Percentiles rank a stretch among this genome's conserved stretches.
Evolutionary conservation across 78 protist species (phyloP).

Genomic region (Dictyostelium firmibasis): DNA sequence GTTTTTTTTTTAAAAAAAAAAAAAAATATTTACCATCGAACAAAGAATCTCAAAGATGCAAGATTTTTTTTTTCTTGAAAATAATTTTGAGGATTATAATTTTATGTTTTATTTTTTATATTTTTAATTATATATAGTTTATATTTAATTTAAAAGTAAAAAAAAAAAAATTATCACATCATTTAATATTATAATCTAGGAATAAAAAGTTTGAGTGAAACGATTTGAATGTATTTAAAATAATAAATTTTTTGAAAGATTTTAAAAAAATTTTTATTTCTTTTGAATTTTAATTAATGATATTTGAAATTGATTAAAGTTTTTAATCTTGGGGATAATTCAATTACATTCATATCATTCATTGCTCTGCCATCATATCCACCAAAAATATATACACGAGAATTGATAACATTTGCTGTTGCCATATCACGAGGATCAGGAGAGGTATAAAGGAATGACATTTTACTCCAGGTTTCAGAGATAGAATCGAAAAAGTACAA

Average conservation of each 20-base stretch:
- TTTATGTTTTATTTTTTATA: too few relatives aligned
- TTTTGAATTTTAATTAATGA: not conserved
- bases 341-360: conserved; percentile 67
- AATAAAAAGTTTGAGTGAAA: too few relatives aligned
- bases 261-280: too few relatives aligned
- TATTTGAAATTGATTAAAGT: not conserved
- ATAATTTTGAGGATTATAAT: too few relatives aligned
- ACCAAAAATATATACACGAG: conserved; percentile 68
- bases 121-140: too few relatives aligned
- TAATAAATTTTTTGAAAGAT: too few relatives aligned
- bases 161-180: too few relatives aligned
- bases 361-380: conserved; percentile 79
- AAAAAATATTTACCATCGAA: not conserved
- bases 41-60: too few relatives aligned
- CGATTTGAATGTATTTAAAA: too few relatives aligned
- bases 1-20: not conserved
- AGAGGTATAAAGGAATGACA: not conserved
- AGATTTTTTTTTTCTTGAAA: too few relatives aligned
- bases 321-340: conserved; percentile 14
- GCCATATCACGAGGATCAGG: conserved; percentile 78
- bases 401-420: conserved; percentile 50
- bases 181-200: too few relatives aligned
- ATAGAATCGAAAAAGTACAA: conserved; percentile 55
- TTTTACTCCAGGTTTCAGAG: conserved; percentile 52
- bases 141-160: too few relatives aligned